Percentiles rank a stretch among this genome's conserved stretches.
Evolutionary conservation across 192 early-diverging fungal genomes (phyloP).

Genomic region (Lobulomyces angularis): DNA sequence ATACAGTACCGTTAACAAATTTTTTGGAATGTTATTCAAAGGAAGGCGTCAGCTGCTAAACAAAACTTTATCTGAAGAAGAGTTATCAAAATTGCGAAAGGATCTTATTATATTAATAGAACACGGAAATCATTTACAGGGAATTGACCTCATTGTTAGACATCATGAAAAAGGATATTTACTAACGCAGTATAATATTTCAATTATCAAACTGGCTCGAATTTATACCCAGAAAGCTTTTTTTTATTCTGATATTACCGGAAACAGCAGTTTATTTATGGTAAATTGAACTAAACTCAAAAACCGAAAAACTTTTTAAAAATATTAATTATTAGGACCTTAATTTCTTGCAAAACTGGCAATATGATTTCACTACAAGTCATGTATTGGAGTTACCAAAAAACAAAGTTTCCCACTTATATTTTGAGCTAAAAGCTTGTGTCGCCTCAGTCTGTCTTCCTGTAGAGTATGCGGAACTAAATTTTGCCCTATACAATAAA

Average conservation of each 20-base stretch:
- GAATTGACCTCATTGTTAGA: conserved; percentile 42
- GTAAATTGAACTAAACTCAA: too few relatives aligned
- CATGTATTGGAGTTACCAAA: too few relatives aligned
- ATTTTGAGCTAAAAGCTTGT: conserved; percentile 43
- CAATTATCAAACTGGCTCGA: conserved; percentile 42
- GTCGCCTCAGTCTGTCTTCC: conserved; percentile 42
- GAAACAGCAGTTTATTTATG: too few relatives aligned
- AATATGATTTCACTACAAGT: too few relatives aligned
- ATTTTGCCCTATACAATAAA: conserved; percentile 44
- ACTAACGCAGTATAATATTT: conserved; percentile 36
- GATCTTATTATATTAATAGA: conserved; percentile 42
- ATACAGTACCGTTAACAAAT: conserved; percentile 35
- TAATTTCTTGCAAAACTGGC: too few relatives aligned
- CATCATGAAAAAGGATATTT: conserved; percentile 45
- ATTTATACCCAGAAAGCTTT: too few relatives aligned
- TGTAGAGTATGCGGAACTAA: conserved; percentile 48
- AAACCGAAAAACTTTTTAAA: too few relatives aligned
- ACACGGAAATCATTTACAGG: conserved; percentile 37
- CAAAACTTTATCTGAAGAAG: conserved; percentile 45
- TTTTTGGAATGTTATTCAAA: conserved; percentile 47
- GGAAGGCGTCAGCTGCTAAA: conserved; percentile 45
- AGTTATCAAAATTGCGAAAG: conserved; percentile 36
- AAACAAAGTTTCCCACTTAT: conserved; percentile 35
- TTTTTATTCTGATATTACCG: too few relatives aligned
- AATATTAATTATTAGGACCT: too few relatives aligned